A percentile compares a stretch with the other conserved stretches of the same genome.
These are phyloP conservation scores for Acidomyces sp. DNA, from an alignment of 495 filamentous ascomycete genomes.

Conservation along the genomic window DNA sequence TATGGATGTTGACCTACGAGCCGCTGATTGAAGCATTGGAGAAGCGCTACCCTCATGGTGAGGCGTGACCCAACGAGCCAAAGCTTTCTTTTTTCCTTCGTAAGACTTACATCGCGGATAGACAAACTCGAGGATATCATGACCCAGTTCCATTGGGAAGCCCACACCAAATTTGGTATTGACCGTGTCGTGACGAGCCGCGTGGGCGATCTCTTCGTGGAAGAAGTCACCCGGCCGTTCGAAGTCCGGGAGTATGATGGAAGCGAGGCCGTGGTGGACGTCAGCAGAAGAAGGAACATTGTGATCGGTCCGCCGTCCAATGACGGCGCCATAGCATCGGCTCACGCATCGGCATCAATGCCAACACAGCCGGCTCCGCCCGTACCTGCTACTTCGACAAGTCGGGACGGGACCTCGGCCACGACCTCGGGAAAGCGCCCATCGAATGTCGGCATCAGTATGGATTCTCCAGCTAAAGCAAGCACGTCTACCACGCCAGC, in stretches of 20 bases:
- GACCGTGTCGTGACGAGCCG: conserved; percentile 11
- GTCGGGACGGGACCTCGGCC: too few relatives aligned
- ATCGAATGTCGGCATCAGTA: too few relatives aligned
- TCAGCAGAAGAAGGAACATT: conserved; percentile 3
- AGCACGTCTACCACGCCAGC: too few relatives aligned
- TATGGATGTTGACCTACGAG: conserved; percentile 17
- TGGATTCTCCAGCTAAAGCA: too few relatives aligned
- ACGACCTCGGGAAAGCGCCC: too few relatives aligned
- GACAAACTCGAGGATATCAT: conserved; percentile 8
- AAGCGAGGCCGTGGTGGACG: conserved; percentile 9
- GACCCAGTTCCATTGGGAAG: conserved; percentile 9
- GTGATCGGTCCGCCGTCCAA: not conserved
- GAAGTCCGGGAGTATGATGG: conserved; percentile 13
- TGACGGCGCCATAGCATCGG: too few relatives aligned
- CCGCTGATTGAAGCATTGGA: conserved; percentile 8
- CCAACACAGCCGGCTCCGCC: too few relatives aligned
- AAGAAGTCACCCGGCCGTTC: conserved; percentile 8
- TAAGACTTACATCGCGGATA: not conserved
- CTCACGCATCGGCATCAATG: too few relatives aligned
- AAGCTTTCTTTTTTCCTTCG: not conserved
- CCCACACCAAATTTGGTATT: conserved; percentile 4
- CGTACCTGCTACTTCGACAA: too few relatives aligned
- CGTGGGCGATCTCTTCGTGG: conserved; percentile 10
- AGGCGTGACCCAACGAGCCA: not conserved
- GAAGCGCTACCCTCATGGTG: not conserved